These are phyloP conservation scores for Verticillium isaacii DNA, from an alignment of 2,329 filamentous ascomycete genomes.

Conservation along the genomic window DNA sequence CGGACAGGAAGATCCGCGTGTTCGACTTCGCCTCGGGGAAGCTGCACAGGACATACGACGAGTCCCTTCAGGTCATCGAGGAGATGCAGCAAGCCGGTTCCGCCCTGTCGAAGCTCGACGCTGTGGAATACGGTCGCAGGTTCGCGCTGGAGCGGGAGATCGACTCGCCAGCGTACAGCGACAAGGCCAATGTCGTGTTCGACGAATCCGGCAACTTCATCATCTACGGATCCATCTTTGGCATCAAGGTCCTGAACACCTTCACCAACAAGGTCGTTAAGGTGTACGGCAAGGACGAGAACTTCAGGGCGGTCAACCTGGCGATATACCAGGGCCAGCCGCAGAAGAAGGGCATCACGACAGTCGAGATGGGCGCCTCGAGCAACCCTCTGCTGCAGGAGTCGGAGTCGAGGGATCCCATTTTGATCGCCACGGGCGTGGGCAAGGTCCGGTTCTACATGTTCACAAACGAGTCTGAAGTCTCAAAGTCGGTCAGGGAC, in stretches of 20 bases:
- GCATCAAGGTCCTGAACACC: constrained; percentile 93
- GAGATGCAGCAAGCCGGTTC: constrained; percentile 97
- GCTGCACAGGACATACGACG: constrained; percentile 88
- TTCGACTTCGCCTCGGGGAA: constrained; percentile 92
- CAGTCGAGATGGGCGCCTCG: constrained; percentile 94
- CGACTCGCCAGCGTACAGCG: constrained; percentile 61
- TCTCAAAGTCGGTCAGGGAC: constrained; percentile 80
- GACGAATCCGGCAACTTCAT: constrained; percentile 96
- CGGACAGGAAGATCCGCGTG: constrained; percentile 85
- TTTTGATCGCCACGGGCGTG: constrained; percentile 77
- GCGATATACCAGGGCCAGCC: constrained; percentile 92
- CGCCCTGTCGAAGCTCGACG: constrained; percentile 73
- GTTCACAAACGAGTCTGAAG: constrained; percentile 86
- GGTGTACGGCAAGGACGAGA: constrained; percentile 85
- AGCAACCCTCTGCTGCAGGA: constrained; percentile 90
- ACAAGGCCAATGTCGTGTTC: constrained; percentile 82
- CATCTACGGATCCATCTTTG: constrained; percentile 86
- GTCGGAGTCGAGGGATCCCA: constrained; percentile 85
- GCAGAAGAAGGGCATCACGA: constrained; percentile 88
- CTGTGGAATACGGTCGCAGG: constrained; percentile 86
- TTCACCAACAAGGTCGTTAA: constrained; percentile 90
- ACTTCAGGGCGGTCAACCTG: constrained; percentile 77
- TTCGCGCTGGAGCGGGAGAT: constrained; percentile 83
- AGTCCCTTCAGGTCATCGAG: constrained; percentile 81
- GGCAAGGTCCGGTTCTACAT: constrained; percentile 95